Evolutionary conservation across 257 asterid species (phyloP).

Genomic region (Solanum bulbocastanum): DNA sequence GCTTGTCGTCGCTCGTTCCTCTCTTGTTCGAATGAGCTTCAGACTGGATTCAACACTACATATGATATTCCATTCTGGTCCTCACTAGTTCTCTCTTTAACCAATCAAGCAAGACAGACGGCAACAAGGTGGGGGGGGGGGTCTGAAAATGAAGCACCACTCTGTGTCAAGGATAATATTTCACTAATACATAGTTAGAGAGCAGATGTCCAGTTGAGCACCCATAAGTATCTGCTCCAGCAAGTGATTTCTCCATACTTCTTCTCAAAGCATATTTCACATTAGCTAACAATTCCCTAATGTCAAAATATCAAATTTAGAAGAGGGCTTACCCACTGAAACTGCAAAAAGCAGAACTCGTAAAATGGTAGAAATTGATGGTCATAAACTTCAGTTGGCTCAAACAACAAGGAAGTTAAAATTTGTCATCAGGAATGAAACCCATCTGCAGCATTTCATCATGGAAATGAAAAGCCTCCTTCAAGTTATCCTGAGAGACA

Average conservation of each 20-base stretch:
- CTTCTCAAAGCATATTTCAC: not conserved
- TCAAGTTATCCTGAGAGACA: slow-evolving; percentile 46
- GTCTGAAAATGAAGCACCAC: not conserved
- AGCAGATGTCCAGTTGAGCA: not conserved
- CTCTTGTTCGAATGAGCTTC: too few relatives aligned
- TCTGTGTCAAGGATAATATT: not conserved
- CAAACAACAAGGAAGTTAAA: slow-evolving; percentile 18
- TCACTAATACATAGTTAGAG: not conserved
- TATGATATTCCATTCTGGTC: too few relatives aligned
- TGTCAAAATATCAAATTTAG: not conserved
- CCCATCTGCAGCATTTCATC: slow-evolving; percentile 68
- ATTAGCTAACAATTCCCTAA: not conserved
- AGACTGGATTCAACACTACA: too few relatives aligned
- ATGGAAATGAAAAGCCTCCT: slow-evolving; percentile 57
- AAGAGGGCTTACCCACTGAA: not conserved
- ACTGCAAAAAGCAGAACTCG: not conserved
- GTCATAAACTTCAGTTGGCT: not conserved
- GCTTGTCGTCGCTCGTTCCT: too few relatives aligned
- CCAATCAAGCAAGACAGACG: not conserved
- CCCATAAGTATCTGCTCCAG: not conserved
- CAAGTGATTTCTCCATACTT: not conserved
- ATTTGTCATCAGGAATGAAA: slow-evolving; percentile 65
- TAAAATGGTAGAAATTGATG: not conserved
- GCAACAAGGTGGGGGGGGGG: not conserved
- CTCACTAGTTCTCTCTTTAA: too few relatives aligned